Conservation (phyloP, 2,329 filamentous ascomycete species). For the Colletotrichum falcatum region DNA sequence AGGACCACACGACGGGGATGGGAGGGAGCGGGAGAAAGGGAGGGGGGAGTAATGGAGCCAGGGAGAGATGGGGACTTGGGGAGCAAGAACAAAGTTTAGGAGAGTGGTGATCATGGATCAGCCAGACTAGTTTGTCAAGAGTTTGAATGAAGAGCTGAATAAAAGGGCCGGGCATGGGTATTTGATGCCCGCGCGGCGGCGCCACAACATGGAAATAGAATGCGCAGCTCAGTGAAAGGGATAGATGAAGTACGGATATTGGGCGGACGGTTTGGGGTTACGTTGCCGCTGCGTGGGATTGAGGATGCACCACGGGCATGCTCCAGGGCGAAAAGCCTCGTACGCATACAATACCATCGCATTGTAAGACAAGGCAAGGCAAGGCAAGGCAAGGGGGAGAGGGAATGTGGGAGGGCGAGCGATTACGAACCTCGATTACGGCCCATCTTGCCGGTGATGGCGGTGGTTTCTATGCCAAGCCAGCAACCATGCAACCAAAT, state of each 20-base stretch:
- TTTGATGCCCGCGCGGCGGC: not conserved
- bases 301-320: slow-evolving; percentile 12
- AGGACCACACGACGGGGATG: slow-evolving; percentile 28
- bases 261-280: not conserved
- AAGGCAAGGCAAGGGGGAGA: not conserved
- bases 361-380: slow-evolving; percentile 11
- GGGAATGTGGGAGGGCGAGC: slow-evolving; percentile 21
- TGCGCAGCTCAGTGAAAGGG: slow-evolving; percentile 16
- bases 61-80: not conserved
- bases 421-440: slow-evolving; percentile 40
- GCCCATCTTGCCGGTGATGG: slow-evolving; percentile 27
- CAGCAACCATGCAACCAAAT: slow-evolving; percentile 40
- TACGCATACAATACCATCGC: slow-evolving; percentile 6
- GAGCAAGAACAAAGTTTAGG: slow-evolving; percentile 9
- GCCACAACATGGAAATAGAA: not conserved
- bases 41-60: not conserved
- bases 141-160: not conserved
- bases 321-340: slow-evolving; percentile 24
- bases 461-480: slow-evolving; percentile 24
- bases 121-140: slow-evolving; percentile 7
- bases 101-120: slow-evolving; percentile 28
- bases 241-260: slow-evolving; percentile 3
- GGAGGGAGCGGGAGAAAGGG: slow-evolving; percentile 5
- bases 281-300: not conserved
- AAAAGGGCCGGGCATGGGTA: slow-evolving; percentile 12